Percentiles rank a stretch among this genome's conserved stretches.
Conservation (phyloP, 192 early-diverging fungal genomes). For the Linnemannia exigua region DNA sequence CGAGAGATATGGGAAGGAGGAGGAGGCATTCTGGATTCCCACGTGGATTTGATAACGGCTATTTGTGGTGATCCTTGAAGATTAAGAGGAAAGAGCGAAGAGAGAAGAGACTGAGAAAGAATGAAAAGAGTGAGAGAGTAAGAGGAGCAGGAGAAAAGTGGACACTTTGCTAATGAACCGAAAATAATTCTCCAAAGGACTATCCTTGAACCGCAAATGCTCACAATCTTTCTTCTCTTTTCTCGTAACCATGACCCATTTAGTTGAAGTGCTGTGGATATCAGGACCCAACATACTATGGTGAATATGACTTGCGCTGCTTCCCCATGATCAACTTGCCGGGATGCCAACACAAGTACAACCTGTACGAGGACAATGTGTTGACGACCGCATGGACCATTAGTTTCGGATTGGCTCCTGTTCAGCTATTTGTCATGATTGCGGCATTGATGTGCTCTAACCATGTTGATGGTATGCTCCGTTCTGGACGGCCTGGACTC, state of each 20-base stretch:
- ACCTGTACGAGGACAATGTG: constrained; percentile 30
- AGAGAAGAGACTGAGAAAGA: background rate
- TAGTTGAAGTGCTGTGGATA: constrained; percentile 58
- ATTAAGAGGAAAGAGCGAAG: too few relatives aligned
- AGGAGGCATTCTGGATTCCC: background rate
- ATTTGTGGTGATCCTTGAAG: background rate
- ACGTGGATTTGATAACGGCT: background rate
- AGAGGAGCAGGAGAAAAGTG: background rate
- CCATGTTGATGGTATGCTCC: constrained; percentile 42
- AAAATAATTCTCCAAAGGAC: background rate
- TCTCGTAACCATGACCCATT: background rate
- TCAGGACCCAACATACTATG: constrained; percentile 27
- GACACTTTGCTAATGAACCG: background rate
- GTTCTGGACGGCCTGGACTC: constrained; percentile 21
- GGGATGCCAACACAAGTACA: constrained; percentile 47
- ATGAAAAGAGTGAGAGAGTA: background rate
- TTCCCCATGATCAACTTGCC: constrained; percentile 50
- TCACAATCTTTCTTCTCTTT: background rate
- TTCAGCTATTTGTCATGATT: constrained; percentile 48
- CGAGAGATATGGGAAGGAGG: too few relatives aligned
- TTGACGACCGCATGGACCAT: constrained; percentile 25
- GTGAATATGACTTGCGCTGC: constrained; percentile 42
- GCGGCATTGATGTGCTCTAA: constrained; percentile 38
- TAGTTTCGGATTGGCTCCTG: constrained; percentile 32
- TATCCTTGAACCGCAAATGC: background rate